Evolutionary conservation across 306 rosid genomes (phyloP), one percentile per base, ranked within the genome.

Genomic region (Malus sylvestris): DNA sequence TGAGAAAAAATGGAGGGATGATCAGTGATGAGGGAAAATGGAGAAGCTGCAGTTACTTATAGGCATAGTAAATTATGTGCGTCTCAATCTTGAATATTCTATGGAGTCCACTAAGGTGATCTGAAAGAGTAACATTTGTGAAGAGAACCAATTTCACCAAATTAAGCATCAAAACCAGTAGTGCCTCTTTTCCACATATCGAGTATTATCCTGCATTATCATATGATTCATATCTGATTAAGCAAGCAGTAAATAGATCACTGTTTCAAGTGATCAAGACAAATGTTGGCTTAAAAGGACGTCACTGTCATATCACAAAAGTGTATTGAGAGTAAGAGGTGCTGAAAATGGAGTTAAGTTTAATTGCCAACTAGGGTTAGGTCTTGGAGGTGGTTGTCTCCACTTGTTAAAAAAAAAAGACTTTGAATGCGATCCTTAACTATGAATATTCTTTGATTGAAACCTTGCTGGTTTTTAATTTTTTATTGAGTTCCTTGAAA

Each of bases 191-290:
- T 19, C 69, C 1, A 10, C 44, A 74, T 19, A 4, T 61, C 60
- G 49, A 61, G n/a, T 22, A 42, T 22, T 30, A 67, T 38, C 30
- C 55, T 49, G 6, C 7, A 49, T 49, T 49, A 23, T 25, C 13
- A 73, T 44, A 45, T 61, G 60, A 44, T 42, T 44, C 78, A 44
- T 14, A 74, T 61, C 78, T 44, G 30, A 74, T 70, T 74, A 45
- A 23, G 38, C 16, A 49, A 49, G 53, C 18, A 61, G 66, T 61
- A 72, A 62, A 8, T 12, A 33, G 38, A 60, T 40, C 68, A 60
- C 29, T 42, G 68, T 51, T 8, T 4, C 67, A 61, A 64, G 68
- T 8, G 44, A 64, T 30, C 8, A 30, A 30, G 22, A 10, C 29
- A 66, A 33, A 19, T 6, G 2, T 66, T 18, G 38, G 70, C 70